A percentile compares a stretch with the other conserved stretches of the same genome.
Evolutionary conservation across 305 asterid genomes (phyloP).

Genomic region (Fraxinus dipetala): DNA sequence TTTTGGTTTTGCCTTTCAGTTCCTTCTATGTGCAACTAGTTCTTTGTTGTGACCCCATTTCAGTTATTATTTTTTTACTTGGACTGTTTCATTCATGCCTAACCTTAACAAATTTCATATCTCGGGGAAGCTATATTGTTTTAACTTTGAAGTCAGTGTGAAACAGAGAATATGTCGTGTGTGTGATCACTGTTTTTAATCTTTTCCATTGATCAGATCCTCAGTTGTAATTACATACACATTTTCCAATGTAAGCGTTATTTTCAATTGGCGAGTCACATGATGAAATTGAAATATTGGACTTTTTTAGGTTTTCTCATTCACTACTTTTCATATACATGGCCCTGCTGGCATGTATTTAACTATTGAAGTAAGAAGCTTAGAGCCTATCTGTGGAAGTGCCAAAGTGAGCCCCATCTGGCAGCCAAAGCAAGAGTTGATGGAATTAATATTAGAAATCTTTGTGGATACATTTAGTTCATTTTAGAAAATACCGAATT

Average conservation of each 20-base stretch:
- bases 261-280: neutral
- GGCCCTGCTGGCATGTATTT: neutral
- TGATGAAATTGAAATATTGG: neutral
- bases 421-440: neutral
- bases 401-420: neutral
- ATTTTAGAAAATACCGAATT: neutral
- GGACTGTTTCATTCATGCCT: neutral
- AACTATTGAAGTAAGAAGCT: neutral
- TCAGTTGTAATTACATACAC: neutral
- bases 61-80: neutral
- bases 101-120: neutral
- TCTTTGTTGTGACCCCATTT: neutral
- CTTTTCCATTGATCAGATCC: neutral
- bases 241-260: neutral
- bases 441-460: neutral
- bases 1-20: neutral
- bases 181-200: neutral
- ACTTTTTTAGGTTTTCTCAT: neutral
- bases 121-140: conserved; percentile 2
- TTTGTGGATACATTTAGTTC: neutral
- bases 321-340: neutral
- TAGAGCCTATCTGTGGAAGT: neutral
- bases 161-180: neutral
- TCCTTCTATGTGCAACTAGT: conserved; percentile 4
- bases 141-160: neutral